Conservation (phyloP, 768 basidiomycete genomes). For the Leccinum pellstonianum region DNA sequence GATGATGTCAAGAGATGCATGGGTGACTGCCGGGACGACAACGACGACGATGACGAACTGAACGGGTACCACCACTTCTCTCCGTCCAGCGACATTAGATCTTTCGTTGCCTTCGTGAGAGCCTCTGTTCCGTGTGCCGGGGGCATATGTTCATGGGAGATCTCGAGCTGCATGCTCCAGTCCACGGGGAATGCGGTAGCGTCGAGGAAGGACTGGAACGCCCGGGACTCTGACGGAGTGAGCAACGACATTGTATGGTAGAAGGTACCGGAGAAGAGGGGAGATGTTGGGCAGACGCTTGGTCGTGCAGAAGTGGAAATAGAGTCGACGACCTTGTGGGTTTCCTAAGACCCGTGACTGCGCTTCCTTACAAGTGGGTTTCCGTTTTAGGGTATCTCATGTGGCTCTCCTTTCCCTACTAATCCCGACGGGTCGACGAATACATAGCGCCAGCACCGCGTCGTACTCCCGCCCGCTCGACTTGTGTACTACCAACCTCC, state of each 20-base stretch:
- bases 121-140: conserved; percentile 59
- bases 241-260: conserved; percentile 53
- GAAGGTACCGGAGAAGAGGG: neutral
- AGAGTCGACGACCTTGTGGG: conserved; percentile 17
- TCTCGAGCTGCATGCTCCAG: conserved; percentile 44
- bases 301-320: conserved; percentile 6
- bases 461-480: neutral
- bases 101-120: conserved; percentile 76
- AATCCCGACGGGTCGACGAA: neutral
- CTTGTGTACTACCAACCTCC: neutral
- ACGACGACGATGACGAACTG: conserved; percentile 26
- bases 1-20: conserved; percentile 18
- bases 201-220: conserved; percentile 70
- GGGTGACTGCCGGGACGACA: conserved; percentile 29
- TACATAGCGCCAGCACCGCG: neutral
- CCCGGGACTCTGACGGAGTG: conserved; percentile 63
- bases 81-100: conserved; percentile 71
- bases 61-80: conserved; percentile 38
- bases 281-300: neutral
- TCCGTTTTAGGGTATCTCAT: conserved; percentile 21
- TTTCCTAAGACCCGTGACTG: conserved; percentile 31
- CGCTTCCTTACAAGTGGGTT: conserved; percentile 24
- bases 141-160: conserved; percentile 45
- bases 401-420: conserved; percentile 15
- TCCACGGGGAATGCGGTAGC: conserved; percentile 41